Base-by-base conservation (phyloP, 2,329 filamentous ascomycete genomes). In the Microcyclospora tardicrescens region DNA sequence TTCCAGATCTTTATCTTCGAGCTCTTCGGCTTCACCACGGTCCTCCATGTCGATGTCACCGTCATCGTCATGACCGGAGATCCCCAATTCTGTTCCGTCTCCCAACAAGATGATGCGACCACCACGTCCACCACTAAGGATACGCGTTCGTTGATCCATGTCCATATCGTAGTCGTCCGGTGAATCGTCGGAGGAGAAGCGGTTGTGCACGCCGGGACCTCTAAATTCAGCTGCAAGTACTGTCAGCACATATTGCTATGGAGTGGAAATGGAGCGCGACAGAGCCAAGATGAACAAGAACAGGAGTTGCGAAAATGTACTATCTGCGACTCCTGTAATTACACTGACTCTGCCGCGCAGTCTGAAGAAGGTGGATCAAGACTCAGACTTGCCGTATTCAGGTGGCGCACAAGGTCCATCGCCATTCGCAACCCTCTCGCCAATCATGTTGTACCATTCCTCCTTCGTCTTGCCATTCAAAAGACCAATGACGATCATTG, bases 401-500 rank as follows among this genome's bases (percentile, higher is more conserved):
- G 89, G 91, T 66, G 91, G 91, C 63, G 91, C 91, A 71, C 89
- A 96, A 61, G 91, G 91, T 56, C 91, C 91, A 66, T 98, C 91
- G 65, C 89, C 91, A 61, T 89, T 87, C 54, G 87, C 84, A 63
- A 98, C 91, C 60, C 91, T 78, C 68, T 82, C 85, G 56, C 81
- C 85, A 62, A 98, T 82, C 68, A 87, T 81, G 57, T 95, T 84
- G 63, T 98, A 98, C 91, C 91, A 98, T 67, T 95, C 82, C 58
- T 95, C 87, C 74, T 93, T 93, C 53, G 79, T 83, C 72, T 84
- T 86, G 61, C 89, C 91, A 57, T 84, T 77, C 51, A 98, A 74
- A 59, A 98, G 77, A 50, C 81, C 91, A 57, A 98, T 69, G 49
- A 98, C 74, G 53, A 81, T 70, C 82, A 98, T 96, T 51, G 91